Conservation (phyloP, 192 early-diverging fungal genomes). For the Jimgerdemannia lactiflua region DNA sequence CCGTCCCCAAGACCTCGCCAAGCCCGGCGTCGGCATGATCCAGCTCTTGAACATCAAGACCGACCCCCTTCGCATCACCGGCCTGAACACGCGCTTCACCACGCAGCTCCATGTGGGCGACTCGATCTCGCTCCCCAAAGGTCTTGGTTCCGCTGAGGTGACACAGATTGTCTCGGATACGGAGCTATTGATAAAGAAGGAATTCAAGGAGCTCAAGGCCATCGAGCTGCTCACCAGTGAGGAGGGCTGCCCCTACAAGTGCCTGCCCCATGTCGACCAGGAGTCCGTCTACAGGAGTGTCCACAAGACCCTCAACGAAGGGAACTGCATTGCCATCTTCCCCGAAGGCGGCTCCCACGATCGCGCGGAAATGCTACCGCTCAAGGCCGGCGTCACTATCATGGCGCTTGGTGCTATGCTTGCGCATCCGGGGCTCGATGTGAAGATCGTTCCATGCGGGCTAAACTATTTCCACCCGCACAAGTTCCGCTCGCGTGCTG, state of each 20-base stretch:
- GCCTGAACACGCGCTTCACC: slow-evolving; percentile 68
- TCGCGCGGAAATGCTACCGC: slow-evolving; percentile 90
- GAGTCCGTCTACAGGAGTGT: slow-evolving; percentile 83
- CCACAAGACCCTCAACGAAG: slow-evolving; percentile 68
- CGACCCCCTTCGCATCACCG: slow-evolving; percentile 68
- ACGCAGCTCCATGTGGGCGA: slow-evolving; percentile 60
- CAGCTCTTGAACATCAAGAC: slow-evolving; percentile 59
- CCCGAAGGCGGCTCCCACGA: slow-evolving; percentile 99
- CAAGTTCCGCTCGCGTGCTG: slow-evolving; percentile 95
- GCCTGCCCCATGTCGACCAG: slow-evolving; percentile 88
- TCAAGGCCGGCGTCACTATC: slow-evolving; percentile 86
- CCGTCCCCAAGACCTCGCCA: slow-evolving; percentile 88
- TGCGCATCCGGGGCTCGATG: slow-evolving; percentile 76
- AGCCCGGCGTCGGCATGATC: slow-evolving; percentile 69
- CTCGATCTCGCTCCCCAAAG: slow-evolving; percentile 63
- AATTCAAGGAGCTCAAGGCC: slow-evolving; percentile 71
- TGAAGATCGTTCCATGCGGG: slow-evolving; percentile 91
- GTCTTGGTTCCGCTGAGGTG: slow-evolving; percentile 62
- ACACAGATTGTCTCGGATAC: slow-evolving; percentile 81
- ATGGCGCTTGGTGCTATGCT: slow-evolving; percentile 92
- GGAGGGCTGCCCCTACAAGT: slow-evolving; percentile 62
- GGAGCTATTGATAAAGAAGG: slow-evolving; percentile 67
- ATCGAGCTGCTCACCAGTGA: slow-evolving; percentile 56
- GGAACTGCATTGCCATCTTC: slow-evolving; percentile 91
- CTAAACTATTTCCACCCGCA: slow-evolving; percentile 97